Conservation (phyloP, 768 basidiomycete species). For the Suillus luteus region DNA sequence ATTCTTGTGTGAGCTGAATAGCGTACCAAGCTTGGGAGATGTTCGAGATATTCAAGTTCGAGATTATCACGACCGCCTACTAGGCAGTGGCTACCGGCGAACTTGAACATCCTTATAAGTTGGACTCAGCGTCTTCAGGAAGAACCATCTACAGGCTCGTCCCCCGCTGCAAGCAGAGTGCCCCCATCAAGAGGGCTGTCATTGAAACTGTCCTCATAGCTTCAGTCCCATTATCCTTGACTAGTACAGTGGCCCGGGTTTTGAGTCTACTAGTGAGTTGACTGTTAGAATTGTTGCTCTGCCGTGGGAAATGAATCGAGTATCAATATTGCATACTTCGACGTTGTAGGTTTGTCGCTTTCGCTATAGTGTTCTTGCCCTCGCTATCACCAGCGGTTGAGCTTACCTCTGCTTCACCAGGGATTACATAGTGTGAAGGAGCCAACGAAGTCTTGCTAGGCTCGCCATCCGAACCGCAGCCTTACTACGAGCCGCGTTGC, state of each 20-base stretch:
- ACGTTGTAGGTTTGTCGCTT: constrained; percentile 97
- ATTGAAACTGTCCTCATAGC: no score
- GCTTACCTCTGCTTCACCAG: constrained; percentile 42
- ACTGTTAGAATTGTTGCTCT: no score
- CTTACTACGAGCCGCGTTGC: constrained; percentile 81
- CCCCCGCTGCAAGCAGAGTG: no score
- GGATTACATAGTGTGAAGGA: constrained; percentile 82
- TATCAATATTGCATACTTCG: constrained; percentile 59
- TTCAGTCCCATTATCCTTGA: no score
- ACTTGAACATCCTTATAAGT: no score
- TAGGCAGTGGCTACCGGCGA: no score
- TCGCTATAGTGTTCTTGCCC: constrained; percentile 70
- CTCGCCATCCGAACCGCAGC: constrained; percentile 77
- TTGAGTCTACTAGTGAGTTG: no score
- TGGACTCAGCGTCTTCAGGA: no score
- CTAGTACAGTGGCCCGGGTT: no score
- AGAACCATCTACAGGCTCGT: neutral
- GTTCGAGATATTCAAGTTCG: neutral
- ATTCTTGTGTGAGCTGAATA: neutral
- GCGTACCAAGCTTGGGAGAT: neutral
- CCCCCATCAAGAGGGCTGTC: no score
- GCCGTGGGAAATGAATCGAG: constrained; percentile 18
- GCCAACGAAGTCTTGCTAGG: constrained; percentile 88
- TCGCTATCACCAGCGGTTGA: constrained; percentile 54
- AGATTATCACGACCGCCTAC: neutral